Base-by-base conservation (phyloP, 257 asterid species). In the Verbena officinalis region DNA sequence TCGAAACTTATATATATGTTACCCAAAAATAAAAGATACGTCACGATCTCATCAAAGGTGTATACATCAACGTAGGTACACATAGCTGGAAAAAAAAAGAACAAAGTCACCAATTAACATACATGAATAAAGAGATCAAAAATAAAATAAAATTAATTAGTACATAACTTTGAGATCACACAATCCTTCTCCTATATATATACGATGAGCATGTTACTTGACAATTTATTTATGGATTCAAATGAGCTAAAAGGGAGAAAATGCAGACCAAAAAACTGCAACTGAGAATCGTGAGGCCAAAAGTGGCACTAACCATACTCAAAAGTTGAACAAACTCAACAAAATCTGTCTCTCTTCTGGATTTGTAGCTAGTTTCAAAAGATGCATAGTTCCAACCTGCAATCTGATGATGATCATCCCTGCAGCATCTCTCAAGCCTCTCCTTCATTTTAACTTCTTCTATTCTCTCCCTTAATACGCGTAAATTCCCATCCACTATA, bases 391-490 rank as follows among this genome's bases (percentile, higher is more conserved):
- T 80, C 85, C 83, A 75, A 23, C 84, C 84, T 1, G 22, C 40
- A 7, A 36, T 9, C 11, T 36, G 40, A 36, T 9, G 3, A 30
- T 30, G 54, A 24, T 33, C 65, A 21, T 56, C 55, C 11, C 5
- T 7, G 5, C 76, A 66, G 23, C 84, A 70, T 33, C 75, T 79
- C 21, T 79, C 86, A 14, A 85, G 58, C 52, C 75, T 64, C 70
- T 83, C 89, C 62, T 65, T 81, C 0, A 42, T 74, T 67, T 64
- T 74, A n/a, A 84, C 65, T 17, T 71, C 76, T 45, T 74, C 82
- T 49, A 85, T 73, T 42, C 87, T 85, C 56, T 64, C 70, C 75
- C 71, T 78, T 65, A 85, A 57, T 1, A 78, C 55, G 23, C 52
- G 20, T 62, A 85, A 20, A 69, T 76, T 75, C 36, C 73, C 62